Conservation (phyloP, 1,284 basidiomycete species). For the Tylopilus sp. region DNA sequence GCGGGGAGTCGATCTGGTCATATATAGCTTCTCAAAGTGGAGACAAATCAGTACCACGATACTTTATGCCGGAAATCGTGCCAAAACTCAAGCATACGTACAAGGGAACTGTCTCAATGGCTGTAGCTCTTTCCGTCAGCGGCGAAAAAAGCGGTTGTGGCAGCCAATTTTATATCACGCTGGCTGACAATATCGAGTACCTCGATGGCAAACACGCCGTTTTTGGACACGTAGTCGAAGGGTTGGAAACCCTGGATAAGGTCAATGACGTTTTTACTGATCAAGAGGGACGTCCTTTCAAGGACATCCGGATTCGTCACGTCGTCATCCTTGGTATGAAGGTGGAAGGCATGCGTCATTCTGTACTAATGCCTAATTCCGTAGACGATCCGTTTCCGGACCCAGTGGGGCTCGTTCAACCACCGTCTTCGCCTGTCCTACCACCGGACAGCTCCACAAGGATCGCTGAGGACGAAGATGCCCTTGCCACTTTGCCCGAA, state of each 20-base stretch:
- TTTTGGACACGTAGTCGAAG: conserved; percentile 95
- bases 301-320: conserved; percentile 91
- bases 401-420: conserved; percentile 68
- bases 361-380: conserved; percentile 4
- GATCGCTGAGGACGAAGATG: conserved; percentile 90
- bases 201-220: conserved; percentile 95
- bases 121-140: conserved; percentile 73
- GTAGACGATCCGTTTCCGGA: conserved; percentile 94
- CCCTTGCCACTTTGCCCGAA: conserved; percentile 70
- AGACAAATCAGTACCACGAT: conserved; percentile 52
- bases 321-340: conserved; percentile 81
- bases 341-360: conserved; percentile 1
- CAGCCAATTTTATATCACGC: conserved; percentile 95
- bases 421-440: conserved; percentile 73
- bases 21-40: conserved; percentile 55
- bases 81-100: conserved; percentile 79
- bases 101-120: conserved; percentile 96
- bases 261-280: conserved; percentile 91
- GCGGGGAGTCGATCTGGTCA: conserved; percentile 84
- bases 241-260: conserved; percentile 88
- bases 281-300: conserved; percentile 83
- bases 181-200: conserved; percentile 89
- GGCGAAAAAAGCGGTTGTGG: conserved; percentile 80
- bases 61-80: conserved; percentile 81
- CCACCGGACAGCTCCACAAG: conserved; percentile 83